These are phyloP conservation scores for Camellia sinensis DNA, from an alignment of 148 eudicot genomes.

Conservation along the genomic window DNA sequence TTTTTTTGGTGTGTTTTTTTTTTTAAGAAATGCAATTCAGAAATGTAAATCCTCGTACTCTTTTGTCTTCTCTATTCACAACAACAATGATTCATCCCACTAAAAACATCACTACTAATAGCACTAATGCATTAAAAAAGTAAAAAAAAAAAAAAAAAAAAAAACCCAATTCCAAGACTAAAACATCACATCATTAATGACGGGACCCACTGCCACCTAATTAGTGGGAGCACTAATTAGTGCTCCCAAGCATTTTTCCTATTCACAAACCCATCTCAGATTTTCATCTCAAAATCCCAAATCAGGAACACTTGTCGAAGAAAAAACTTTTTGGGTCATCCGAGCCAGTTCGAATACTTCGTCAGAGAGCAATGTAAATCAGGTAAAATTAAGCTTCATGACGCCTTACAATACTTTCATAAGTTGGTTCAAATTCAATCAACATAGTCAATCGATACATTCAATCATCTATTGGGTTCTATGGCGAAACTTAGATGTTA, in stretches of 20 bases:
- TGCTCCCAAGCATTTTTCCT: no score
- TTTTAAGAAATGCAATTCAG: background rate
- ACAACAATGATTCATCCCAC: no score
- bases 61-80: background rate
- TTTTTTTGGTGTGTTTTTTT: no score
- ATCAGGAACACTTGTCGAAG: background rate
- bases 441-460: constrained; percentile 7
- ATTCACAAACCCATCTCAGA: constrained; percentile 2
- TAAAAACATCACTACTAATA: no score
- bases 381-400: background rate
- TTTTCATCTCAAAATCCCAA: background rate
- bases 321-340: background rate
- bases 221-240: no score
- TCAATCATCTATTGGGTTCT: constrained; percentile 11
- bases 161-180: no score
- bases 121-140: no score
- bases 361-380: constrained; percentile 9
- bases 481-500: background rate
- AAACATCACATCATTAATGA: no score
- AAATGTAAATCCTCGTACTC: background rate
- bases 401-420: background rate
- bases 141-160: no score
- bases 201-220: no score
- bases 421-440: constrained; percentile 12
- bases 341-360: background rate